Evolutionary conservation across 306 rosid species (phyloP).

Genomic region (barrel medic (Medicago truncatula)): DNA sequence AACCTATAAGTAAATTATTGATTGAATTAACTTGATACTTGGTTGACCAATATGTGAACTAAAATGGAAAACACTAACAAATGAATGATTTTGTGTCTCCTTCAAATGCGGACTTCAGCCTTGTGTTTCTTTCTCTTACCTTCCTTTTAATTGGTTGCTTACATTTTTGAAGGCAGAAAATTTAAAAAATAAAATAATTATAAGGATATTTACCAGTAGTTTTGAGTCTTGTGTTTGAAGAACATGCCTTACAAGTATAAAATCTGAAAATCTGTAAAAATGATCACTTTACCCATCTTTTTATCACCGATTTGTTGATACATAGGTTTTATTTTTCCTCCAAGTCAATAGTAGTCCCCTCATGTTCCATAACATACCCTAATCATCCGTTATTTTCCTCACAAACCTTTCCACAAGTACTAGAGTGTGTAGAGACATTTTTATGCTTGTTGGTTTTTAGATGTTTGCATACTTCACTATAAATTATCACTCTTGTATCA

Average conservation of each 20-base stretch:
- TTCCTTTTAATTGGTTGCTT: slow-evolving; percentile 7
- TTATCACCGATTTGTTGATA: slow-evolving; percentile 15
- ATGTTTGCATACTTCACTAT: slow-evolving; percentile 46
- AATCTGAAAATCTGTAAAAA: background rate
- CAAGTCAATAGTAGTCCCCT: slow-evolving; percentile 11
- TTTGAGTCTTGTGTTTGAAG: slow-evolving; percentile 22
- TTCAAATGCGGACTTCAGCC: background rate
- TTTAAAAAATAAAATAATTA: background rate
- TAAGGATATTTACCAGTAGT: background rate
- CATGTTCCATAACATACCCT: slow-evolving; percentile 29
- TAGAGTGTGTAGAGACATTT: slow-evolving; percentile 35
- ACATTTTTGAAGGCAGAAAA: slow-evolving; percentile 2
- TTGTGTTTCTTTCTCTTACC: slow-evolving; percentile 1
- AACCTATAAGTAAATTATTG: slow-evolving; percentile 16
- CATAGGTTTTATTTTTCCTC: slow-evolving; percentile 6
- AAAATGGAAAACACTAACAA: slow-evolving; percentile 7
- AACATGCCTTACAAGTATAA: slow-evolving; percentile 19
- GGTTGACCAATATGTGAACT: slow-evolving; percentile 23
- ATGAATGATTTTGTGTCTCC: slow-evolving; percentile 28
- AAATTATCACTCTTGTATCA: slow-evolving; percentile 67
- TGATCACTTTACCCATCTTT: too few species aligned
- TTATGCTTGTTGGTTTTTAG: slow-evolving; percentile 43
- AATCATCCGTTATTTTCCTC: slow-evolving; percentile 14
- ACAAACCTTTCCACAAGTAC: slow-evolving; percentile 33
- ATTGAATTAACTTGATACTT: slow-evolving; percentile 2